Percentiles rank a stretch among this genome's conserved stretches.
phyloP scores from a whole-genome alignment of 768 basidiomycete genomes.

The Nevesoporus exiguus region DNA sequence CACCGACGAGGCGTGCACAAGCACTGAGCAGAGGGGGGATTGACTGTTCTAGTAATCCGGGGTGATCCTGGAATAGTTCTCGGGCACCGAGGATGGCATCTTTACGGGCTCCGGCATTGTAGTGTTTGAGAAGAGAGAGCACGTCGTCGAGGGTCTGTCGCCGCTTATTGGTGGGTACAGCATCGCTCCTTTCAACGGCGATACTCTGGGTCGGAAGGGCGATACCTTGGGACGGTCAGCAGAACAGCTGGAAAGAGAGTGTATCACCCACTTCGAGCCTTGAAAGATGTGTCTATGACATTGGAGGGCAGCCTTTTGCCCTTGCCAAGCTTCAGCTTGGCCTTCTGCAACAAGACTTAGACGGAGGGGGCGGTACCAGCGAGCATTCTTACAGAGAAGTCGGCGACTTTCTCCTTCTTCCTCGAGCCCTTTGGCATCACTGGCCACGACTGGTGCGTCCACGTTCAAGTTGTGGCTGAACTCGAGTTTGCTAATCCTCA shows the following conservation, averaged over 20 bases:
- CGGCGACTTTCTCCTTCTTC: slow-evolving; percentile 82
- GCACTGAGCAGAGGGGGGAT: slow-evolving; percentile 55
- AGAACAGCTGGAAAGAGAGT: not conserved
- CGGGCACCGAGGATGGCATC: slow-evolving; percentile 72
- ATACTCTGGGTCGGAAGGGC: slow-evolving; percentile 86
- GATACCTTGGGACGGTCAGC: slow-evolving; percentile 58
- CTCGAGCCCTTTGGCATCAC: slow-evolving; percentile 83
- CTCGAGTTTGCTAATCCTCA: not conserved
- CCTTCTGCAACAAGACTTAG: slow-evolving; percentile 58
- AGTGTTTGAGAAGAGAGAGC: slow-evolving; percentile 75
- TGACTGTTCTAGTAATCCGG: slow-evolving; percentile 48
- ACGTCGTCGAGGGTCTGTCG: slow-evolving; percentile 77
- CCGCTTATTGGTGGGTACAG: slow-evolving; percentile 68
- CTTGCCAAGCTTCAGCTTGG: slow-evolving; percentile 94
- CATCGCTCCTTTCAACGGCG: slow-evolving; percentile 48
- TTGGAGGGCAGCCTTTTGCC: slow-evolving; percentile 81
- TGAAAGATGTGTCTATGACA: slow-evolving; percentile 94
- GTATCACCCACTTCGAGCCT: slow-evolving; percentile 72
- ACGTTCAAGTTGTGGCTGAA: not conserved
- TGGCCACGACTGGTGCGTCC: not conserved
- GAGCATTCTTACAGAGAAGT: slow-evolving; percentile 63
- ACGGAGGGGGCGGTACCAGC: not conserved
- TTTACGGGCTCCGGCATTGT: slow-evolving; percentile 72
- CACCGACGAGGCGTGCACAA: slow-evolving; percentile 69
- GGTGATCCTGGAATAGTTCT: slow-evolving; percentile 66